These are phyloP conservation scores for Prunus yedoensis DNA, from an alignment of 331 rosid genomes.

Conservation along the genomic window DNA sequence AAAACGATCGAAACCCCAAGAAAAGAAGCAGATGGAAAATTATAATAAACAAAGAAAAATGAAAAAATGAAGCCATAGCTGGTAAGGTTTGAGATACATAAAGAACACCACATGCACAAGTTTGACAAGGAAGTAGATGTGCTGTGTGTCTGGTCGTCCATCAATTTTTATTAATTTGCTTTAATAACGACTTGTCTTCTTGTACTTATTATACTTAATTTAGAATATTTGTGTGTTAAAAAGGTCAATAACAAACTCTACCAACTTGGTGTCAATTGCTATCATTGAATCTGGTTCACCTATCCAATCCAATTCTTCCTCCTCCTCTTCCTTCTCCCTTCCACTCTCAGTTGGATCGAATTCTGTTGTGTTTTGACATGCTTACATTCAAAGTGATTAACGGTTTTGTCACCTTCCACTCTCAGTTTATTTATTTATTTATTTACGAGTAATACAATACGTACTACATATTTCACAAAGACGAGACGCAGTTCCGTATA, in stretches of 20 bases:
- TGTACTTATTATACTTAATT: conserved; percentile 9
- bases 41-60: background rate
- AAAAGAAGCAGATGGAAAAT: conserved; percentile 12
- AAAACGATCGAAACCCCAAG: conserved; percentile 24
- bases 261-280: too few relatives aligned
- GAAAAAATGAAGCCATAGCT: background rate
- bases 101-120: background rate
- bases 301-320: too few relatives aligned
- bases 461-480: background rate
- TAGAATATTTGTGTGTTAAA: too few relatives aligned
- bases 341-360: too few relatives aligned
- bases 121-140: conserved; percentile 32
- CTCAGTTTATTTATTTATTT: background rate
- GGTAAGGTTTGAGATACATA: background rate
- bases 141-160: conserved; percentile 15
- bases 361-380: too few relatives aligned
- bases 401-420: too few relatives aligned
- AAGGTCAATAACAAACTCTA: too few relatives aligned
- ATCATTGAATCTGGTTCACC: too few relatives aligned
- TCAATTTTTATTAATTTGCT: conserved; percentile 15
- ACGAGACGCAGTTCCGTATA: too few relatives aligned
- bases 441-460: background rate
- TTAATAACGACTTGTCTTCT: conserved; percentile 25
- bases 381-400: too few relatives aligned
- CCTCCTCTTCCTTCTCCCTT: too few relatives aligned